Conservation (phyloP, 768 basidiomycete genomes). For the Amanita phalloides region DNA sequence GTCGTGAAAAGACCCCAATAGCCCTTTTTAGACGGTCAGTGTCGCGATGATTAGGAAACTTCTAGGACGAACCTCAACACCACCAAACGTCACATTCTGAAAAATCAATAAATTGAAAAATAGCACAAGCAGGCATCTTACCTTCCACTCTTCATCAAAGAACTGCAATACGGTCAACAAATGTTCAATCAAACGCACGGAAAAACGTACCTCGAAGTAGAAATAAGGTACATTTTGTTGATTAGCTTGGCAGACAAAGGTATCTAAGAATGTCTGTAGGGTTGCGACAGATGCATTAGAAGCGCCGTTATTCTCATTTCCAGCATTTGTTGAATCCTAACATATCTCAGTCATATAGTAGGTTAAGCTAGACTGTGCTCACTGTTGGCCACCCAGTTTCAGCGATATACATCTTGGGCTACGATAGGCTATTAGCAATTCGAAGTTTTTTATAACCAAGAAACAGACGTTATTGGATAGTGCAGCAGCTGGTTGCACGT, state of each 20-base stretch:
- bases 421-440: slow-evolving; percentile 1
- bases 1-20: slow-evolving; percentile 38
- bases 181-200: background rate
- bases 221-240: slow-evolving; percentile 70
- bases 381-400: slow-evolving; percentile 84
- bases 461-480: slow-evolving; percentile 46
- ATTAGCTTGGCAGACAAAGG: slow-evolving; percentile 87
- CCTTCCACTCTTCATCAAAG: slow-evolving; percentile 78
- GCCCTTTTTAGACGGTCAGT: slow-evolving; percentile 16
- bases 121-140: background rate
- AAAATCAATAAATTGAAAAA: background rate
- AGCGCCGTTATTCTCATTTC: slow-evolving; percentile 54
- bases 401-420: slow-evolving; percentile 80
- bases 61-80: slow-evolving; percentile 44
- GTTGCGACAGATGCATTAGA: slow-evolving; percentile 49
- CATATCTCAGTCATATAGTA: background rate
- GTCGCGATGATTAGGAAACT: background rate
- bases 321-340: slow-evolving; percentile 45
- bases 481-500: slow-evolving; percentile 46
- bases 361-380: slow-evolving; percentile 11
- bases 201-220: slow-evolving; percentile 59
- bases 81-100: slow-evolving; percentile 55
- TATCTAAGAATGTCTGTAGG: slow-evolving; percentile 63
- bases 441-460: background rate
- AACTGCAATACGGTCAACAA: slow-evolving; percentile 26